Base-by-base conservation (phyloP, 768 basidiomycete species). In the Tubosaeta sp. region DNA sequence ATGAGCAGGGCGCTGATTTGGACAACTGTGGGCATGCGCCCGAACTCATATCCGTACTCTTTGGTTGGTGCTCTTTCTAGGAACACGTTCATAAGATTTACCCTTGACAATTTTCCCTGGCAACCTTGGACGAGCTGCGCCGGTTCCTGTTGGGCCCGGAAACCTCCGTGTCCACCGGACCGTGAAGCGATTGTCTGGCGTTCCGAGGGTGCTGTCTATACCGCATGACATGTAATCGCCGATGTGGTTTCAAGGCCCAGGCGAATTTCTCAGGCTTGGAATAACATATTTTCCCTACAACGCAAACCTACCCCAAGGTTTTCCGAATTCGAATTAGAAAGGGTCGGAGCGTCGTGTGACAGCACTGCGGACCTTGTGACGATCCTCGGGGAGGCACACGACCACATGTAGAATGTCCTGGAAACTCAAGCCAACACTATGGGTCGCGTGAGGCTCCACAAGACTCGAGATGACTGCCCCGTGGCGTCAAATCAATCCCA, bases 31-130 rank as follows among this genome's bases (percentile, higher is more conserved):
- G 14, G 14, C 39, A 13, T 9, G 38, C 16, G 38, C 36, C 32
- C n/a, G 8, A 6, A 10, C 38, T 22, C 21, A 12, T 34, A 22
- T n/a, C 10, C 14, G 18, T 25, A 3, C 3, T 31, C 40, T 21
- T 24, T 7, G 31, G 41, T 42, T 47, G 49, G 53, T 46, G 35
- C 44, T 54, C 36, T 24, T 36, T 21, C 41, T 45, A 79, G 81
- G 75, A 41, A 11, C 39, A 77, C 75, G 7, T 55, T 51, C 29
- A 62, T 88, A 51, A 79, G 14, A 34, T 34, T 35, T 18, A 69
- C 67, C 18, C 46, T 88, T 52, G 75, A 74, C 60, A 87, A 90
- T 64, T 63, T 54, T 6, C 48, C 76, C 72, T 44, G 87, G 87
- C 56, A 8, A 36, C 0, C 41, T 65, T 40, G 71, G 60, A 0